Evolutionary conservation across 1,284 basidiomycete genomes (phyloP).

Genomic region (Gymnopus androsaceus): DNA sequence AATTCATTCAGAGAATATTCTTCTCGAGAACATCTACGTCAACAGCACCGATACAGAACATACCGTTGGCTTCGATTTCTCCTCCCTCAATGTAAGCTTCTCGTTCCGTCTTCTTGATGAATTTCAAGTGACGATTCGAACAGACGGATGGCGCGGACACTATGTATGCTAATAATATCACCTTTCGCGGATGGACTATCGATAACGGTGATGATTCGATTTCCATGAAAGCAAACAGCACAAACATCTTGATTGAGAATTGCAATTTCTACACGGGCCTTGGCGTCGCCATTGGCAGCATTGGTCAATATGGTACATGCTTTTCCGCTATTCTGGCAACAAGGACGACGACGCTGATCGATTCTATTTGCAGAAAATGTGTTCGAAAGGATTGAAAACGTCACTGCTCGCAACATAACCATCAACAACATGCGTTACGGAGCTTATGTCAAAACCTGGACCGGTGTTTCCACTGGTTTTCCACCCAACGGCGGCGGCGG

Average conservation of each 20-base stretch:
- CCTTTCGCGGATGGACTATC: conserved; percentile 1
- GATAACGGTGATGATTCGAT: conserved; percentile 7
- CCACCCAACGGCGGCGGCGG: conserved; percentile 6
- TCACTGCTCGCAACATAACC: conserved; percentile 6
- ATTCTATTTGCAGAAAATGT: neutral
- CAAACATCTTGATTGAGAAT: conserved; percentile 10
- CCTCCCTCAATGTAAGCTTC: neutral
- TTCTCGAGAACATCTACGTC: conserved; percentile 3
- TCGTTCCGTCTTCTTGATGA: neutral
- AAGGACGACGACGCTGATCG: neutral
- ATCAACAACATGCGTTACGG: conserved; percentile 4
- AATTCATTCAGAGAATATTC: conserved; percentile 5
- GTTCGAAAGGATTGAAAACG: conserved; percentile 6
- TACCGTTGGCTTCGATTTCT: conserved; percentile 2
- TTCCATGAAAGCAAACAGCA: conserved; percentile 7
- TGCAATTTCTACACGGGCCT: conserved; percentile 8
- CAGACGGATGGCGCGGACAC: conserved; percentile 9
- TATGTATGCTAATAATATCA: conserved; percentile 5
- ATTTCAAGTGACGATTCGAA: neutral
- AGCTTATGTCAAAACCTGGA: conserved; percentile 6
- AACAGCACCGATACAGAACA: conserved; percentile 6
- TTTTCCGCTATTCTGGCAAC: neutral
- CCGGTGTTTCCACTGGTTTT: conserved; percentile 5
- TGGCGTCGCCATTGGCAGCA: conserved; percentile 3
- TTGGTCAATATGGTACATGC: conserved; percentile 3